phyloP scores from a whole-genome alignment of 345 rosid species.

The Kernera saxatilis region DNA sequence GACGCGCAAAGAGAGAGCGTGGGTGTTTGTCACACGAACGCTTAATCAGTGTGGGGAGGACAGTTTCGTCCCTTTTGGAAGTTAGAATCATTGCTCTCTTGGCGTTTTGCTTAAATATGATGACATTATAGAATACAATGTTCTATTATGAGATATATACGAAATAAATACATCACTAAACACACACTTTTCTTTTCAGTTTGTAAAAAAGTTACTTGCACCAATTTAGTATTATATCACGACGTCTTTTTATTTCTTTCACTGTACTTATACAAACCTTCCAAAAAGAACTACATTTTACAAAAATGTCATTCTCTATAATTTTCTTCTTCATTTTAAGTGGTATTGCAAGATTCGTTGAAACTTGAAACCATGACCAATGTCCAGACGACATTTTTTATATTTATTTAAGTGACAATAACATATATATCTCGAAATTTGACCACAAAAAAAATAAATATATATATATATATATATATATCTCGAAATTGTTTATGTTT shows the following conservation, averaged over 20 bases:
- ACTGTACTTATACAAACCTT: slow-evolving; percentile 5
- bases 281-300: slow-evolving; percentile 1
- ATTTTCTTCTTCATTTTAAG: neutral
- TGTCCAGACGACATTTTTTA: neutral
- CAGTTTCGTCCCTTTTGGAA: slow-evolving; percentile 24
- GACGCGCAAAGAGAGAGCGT: neutral
- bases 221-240: neutral
- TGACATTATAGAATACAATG: slow-evolving; percentile 20
- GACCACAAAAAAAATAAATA: no score
- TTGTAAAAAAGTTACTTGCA: neutral
- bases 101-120: slow-evolving; percentile 24
- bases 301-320: slow-evolving; percentile 1
- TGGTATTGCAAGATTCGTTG: neutral
- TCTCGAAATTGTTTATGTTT: neutral
- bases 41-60: slow-evolving; percentile 23
- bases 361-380: neutral
- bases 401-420: neutral
- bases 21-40: slow-evolving; percentile 17
- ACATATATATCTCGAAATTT: no score
- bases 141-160: slow-evolving; percentile 4
- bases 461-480: no score
- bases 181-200: neutral
- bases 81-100: slow-evolving; percentile 24
- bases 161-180: slow-evolving; percentile 16
- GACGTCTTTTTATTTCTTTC: neutral